phyloP scores from a whole-genome alignment of 257 asterid species.

The Ballota nigra region DNA sequence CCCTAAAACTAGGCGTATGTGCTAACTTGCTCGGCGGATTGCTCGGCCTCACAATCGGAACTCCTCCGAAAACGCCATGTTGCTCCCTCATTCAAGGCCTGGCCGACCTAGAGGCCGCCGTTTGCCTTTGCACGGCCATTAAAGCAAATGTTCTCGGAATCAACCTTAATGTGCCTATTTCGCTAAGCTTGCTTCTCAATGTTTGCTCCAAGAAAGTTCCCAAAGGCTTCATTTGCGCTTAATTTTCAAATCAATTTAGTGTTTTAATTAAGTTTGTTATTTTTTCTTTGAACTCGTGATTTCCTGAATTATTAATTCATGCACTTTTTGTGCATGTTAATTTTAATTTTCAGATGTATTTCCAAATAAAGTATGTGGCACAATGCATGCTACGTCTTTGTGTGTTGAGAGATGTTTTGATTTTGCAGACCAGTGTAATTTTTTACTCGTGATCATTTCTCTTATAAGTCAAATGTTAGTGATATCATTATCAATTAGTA shows the following conservation, averaged over 20 bases:
- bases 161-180: constrained; percentile 33
- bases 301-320: neutral
- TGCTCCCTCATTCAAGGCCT: constrained; percentile 34
- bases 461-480: too few relatives aligned
- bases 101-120: constrained; percentile 38
- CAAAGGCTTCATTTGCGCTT: constrained; percentile 25
- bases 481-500: too few relatives aligned
- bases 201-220: constrained; percentile 34
- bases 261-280: neutral
- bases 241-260: too few relatives aligned
- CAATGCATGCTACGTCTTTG: neutral
- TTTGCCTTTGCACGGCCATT: constrained; percentile 45
- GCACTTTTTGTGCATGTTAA: neutral
- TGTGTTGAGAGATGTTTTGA: neutral
- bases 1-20: constrained; percentile 37
- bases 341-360: too few relatives aligned
- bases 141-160: constrained; percentile 38
- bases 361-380: neutral
- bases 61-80: constrained; percentile 35
- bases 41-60: constrained; percentile 22
- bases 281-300: neutral
- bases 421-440: neutral
- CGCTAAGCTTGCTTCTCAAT: constrained; percentile 33
- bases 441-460: too few relatives aligned
- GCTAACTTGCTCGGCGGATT: constrained; percentile 29